A percentile compares a stretch with the other conserved stretches of the same genome.
These are phyloP conservation scores for Halteria grandinella DNA, from an alignment of 73 alveolate species.

Conservation along the genomic window DNA sequence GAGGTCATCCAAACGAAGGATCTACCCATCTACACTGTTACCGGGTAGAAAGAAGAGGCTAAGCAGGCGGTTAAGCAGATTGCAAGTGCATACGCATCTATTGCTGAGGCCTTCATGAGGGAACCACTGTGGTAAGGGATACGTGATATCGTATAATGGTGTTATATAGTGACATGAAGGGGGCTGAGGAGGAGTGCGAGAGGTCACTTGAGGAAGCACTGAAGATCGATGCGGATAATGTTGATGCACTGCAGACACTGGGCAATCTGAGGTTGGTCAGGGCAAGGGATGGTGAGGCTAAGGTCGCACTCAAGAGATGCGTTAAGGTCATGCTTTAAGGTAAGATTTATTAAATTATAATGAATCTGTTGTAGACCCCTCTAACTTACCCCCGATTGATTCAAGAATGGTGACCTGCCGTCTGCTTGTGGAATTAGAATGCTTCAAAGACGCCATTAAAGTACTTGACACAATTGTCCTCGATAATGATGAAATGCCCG, in stretches of 20 bases:
- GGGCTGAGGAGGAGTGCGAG: constrained; percentile 67
- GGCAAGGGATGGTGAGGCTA: constrained; percentile 68
- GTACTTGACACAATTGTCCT: constrained; percentile 43
- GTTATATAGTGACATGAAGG: constrained; percentile 46
- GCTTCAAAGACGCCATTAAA: constrained; percentile 30
- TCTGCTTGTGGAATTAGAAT: constrained; percentile 39
- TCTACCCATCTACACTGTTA: background rate
- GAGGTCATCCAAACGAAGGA: constrained; percentile 58
- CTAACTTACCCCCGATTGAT: constrained; percentile 44
- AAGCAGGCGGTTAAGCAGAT: constrained; percentile 8
- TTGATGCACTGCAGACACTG: constrained; percentile 55
- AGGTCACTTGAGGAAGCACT: constrained; percentile 44
- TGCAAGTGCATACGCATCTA: constrained; percentile 58
- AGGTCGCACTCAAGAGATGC: constrained; percentile 7
- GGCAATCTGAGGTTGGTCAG: constrained; percentile 68
- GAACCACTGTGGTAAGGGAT: constrained; percentile 41
- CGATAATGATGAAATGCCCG: constrained; percentile 62
- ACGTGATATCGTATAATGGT: too few species aligned
- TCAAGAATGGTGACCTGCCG: constrained; percentile 65
- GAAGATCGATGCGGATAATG: constrained; percentile 40
- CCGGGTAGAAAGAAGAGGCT: constrained; percentile 17
- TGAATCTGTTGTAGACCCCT: background rate
- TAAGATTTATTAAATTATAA: background rate
- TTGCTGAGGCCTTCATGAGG: constrained; percentile 73
- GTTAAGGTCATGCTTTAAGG: constrained; percentile 16